phyloP scores from a whole-genome alignment of 2,329 filamentous ascomycete species.

The Diatrype stigma region DNA sequence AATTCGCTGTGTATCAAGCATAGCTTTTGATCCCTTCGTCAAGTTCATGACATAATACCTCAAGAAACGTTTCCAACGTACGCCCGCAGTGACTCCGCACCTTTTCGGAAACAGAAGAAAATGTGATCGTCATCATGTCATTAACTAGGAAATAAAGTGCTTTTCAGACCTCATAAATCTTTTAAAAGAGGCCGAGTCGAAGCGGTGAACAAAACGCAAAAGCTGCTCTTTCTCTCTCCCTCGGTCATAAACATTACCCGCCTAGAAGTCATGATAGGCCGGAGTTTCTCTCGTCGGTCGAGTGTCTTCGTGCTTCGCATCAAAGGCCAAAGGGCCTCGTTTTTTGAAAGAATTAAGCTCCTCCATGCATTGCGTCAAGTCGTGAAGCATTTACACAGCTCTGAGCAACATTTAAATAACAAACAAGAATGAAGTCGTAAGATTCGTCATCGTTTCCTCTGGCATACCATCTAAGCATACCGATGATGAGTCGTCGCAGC shows the following conservation, averaged over 20 bases:
- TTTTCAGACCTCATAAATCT: slow-evolving; percentile 22
- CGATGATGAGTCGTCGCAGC: slow-evolving; percentile 30
- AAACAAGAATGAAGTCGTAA: slow-evolving; percentile 35
- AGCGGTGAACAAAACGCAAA: slow-evolving; percentile 26
- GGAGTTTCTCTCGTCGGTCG: slow-evolving; percentile 23
- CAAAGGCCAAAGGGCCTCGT: slow-evolving; percentile 15
- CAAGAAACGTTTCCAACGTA: slow-evolving; percentile 34
- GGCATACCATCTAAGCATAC: slow-evolving; percentile 24
- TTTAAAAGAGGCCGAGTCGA: slow-evolving; percentile 15
- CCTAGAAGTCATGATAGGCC: slow-evolving; percentile 29
- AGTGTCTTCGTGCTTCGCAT: slow-evolving; percentile 28
- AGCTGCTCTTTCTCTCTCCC: slow-evolving; percentile 9
- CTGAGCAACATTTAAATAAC: slow-evolving; percentile 29
- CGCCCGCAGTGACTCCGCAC: slow-evolving; percentile 32
- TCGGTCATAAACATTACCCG: slow-evolving; percentile 30
- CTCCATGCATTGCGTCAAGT: slow-evolving; percentile 29
- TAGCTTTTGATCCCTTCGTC: slow-evolving; percentile 37
- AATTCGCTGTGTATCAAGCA: slow-evolving; percentile 32
- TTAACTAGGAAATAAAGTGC: slow-evolving; percentile 28
- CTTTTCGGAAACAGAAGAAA: slow-evolving; percentile 34
- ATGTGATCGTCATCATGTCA: slow-evolving; percentile 31
- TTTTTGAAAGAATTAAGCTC: slow-evolving; percentile 25
- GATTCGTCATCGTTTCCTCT: slow-evolving; percentile 35
- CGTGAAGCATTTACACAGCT: slow-evolving; percentile 32
- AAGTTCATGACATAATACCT: slow-evolving; percentile 36